Evolutionary conservation across 2,329 filamentous ascomycete genomes (phyloP), one percentile per base, ranked within the genome.

Genomic region (Ascochyta clinopodiicola): DNA sequence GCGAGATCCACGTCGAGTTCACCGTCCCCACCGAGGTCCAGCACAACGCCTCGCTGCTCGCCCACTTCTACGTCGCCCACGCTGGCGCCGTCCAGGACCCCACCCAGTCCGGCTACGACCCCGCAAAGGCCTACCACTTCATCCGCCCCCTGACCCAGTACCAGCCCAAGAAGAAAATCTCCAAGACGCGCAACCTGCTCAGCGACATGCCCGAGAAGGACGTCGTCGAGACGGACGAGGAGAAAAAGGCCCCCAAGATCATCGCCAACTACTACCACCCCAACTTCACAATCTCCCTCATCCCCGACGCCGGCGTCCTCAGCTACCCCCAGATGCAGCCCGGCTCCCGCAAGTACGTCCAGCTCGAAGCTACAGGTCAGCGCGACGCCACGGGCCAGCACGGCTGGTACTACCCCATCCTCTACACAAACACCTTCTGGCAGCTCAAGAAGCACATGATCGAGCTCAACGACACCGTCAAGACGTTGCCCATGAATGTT

Each of bases 401-500:
- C 77, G 88, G 89, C 58, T 99, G 93, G 93, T 99, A 98, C 73
- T 87, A 90, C 71, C 95, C 95, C 4, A 86, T 97, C 39, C 79
- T 98, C 35, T 99, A 92, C 73, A 81, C 95, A 72, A 99, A 99
- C 78, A 96, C 90, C 4, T 99, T 99, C 78, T 99, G 95, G 95
- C 94, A 98, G 77, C 83, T 99, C 61, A 91, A 86, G 72, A 88
- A 84, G 60, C 92, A 98, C 67, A 98, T 98, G 94, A 91, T 84
- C 21, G 84, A 93, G 63, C 81, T 99, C 45, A 99, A 99, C 74
- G 89, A 91, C 15, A 98, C 95, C 0, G 90, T 96, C 66, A 88
- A 86, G 68, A 86, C 86, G 21, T 80, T 96, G 24, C 92, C 93
- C 2, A 80, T 98, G 59, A 90, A 92, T 59, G 88, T 98, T 60